A percentile compares a stretch with the other conserved stretches of the same genome.
Evolutionary conservation across 2,329 filamentous ascomycete genomes (phyloP).

Genomic region (Claviceps africana): DNA sequence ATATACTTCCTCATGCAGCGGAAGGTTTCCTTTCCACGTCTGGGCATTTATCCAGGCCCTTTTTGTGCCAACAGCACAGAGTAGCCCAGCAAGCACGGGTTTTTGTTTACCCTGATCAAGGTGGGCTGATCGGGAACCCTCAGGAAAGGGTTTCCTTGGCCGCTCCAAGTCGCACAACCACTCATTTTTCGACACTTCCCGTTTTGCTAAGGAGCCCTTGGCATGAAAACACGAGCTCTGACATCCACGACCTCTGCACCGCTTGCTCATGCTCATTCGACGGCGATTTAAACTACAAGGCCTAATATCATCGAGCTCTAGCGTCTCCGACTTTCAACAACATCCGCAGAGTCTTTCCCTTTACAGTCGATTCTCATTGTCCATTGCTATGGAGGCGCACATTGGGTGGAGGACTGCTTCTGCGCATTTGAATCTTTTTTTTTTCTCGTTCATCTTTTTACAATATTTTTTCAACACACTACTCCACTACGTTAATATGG

Average conservation of each 20-base stretch:
- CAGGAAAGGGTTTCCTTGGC: background rate
- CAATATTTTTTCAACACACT: background rate
- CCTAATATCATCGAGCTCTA: background rate
- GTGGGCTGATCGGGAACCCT: background rate
- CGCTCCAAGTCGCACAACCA: background rate
- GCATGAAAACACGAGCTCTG: background rate
- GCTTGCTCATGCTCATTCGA: background rate
- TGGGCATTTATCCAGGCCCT: background rate
- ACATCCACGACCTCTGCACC: background rate
- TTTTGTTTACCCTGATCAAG: background rate
- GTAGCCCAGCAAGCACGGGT: background rate
- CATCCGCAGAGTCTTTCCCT: background rate
- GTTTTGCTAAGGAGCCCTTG: background rate
- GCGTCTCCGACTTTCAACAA: background rate
- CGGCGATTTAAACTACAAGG: background rate
- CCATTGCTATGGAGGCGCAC: background rate
- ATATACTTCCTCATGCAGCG: slow-evolving; percentile 2
- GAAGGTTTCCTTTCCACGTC: background rate
- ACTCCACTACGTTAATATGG: slow-evolving; percentile 1
- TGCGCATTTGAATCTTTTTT: background rate
- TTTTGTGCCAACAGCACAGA: background rate
- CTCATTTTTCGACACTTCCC: background rate
- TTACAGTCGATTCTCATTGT: background rate
- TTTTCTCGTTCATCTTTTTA: background rate
- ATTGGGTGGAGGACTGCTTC: background rate